Base-by-base conservation (phyloP, 2,329 filamentous ascomycete genomes). In the Knufia petricola region DNA sequence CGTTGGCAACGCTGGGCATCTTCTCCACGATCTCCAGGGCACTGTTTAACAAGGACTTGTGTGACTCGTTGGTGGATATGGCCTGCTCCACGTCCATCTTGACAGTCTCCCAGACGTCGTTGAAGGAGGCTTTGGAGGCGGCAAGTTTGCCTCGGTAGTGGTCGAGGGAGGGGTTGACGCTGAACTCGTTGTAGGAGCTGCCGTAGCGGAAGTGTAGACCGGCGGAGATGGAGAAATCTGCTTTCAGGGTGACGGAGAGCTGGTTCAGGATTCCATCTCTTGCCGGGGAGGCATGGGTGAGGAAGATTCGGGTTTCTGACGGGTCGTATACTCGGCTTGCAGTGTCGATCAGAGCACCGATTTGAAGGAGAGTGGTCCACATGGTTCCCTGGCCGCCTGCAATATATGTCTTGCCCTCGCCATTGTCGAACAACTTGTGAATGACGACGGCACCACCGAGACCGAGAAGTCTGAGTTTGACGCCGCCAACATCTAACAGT, bases 341-440 rank as follows among this genome's bases (percentile, higher is more conserved):
- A 3, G 94, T 98, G 65, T 98, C 92, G 47, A 98, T 87, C 43
- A 98, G 75, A 70, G 98, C 92, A 46, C 92, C 92, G 85, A 98
- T 98, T 69, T 98, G 92, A 56, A 98, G 70, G 24, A 98, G 74
- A 4, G 92, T 98, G 6, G 92, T 98, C 92, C 92, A 98, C 92
- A 98, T 98, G 39, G 92, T 98, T 53, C 92, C 92, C 67, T 98
- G 92, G 17, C 92, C 92, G 64, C 92, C 92, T 19, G 92, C 92
- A 67, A 98, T 98, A 1, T 94, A 98, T 44, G 92, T 98, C 67
- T 90, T 83, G 52, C 92, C 92, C 64, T 98, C 92, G 48, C 92
- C 92, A 59, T 98, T 98, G 67, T 98, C 92, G 63, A 98, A 98
- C 15, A 98, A 79, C 76, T 98, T 98, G 76, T 98, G 92, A 88